Conservation (phyloP, 208 protist species). For the Crithidia thermophila region DNA sequence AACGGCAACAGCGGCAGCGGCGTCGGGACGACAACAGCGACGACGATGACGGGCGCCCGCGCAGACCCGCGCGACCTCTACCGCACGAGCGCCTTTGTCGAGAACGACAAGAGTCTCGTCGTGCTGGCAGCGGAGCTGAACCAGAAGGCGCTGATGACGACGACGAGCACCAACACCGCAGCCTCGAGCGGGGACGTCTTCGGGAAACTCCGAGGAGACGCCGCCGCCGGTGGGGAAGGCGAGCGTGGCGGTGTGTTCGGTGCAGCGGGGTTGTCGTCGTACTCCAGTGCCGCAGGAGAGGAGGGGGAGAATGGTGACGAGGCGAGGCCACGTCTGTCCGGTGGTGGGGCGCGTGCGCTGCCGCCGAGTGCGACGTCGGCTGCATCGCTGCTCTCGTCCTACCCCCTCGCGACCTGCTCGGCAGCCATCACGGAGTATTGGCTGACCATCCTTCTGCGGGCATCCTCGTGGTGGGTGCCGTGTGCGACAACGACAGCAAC, state of each 20-base stretch:
- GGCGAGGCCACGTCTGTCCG: too few species aligned
- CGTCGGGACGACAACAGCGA: too few species aligned
- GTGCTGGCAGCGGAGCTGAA: slow-evolving; percentile 14
- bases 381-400: slow-evolving; percentile 26
- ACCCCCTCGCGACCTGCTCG: slow-evolving; percentile 22
- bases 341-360: too few species aligned
- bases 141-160: neutral
- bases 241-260: too few species aligned
- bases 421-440: slow-evolving; percentile 27
- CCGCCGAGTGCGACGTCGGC: neutral
- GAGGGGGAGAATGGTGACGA: too few species aligned
- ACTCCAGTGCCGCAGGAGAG: too few species aligned
- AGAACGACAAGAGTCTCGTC: slow-evolving; percentile 10
- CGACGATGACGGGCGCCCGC: neutral
- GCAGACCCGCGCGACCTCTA: slow-evolving; percentile 6
- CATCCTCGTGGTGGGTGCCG: slow-evolving; percentile 19
- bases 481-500: neutral
- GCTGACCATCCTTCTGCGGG: slow-evolving; percentile 28
- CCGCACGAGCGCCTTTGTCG: slow-evolving; percentile 11
- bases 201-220: too few species aligned
- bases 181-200: too few species aligned
- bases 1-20: too few species aligned
- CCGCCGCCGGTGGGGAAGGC: too few species aligned
- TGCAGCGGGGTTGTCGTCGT: too few species aligned
- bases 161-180: too few species aligned